These are phyloP conservation scores for Plantago coronopus DNA, from an alignment of 305 asterid species.

Conservation along the genomic window DNA sequence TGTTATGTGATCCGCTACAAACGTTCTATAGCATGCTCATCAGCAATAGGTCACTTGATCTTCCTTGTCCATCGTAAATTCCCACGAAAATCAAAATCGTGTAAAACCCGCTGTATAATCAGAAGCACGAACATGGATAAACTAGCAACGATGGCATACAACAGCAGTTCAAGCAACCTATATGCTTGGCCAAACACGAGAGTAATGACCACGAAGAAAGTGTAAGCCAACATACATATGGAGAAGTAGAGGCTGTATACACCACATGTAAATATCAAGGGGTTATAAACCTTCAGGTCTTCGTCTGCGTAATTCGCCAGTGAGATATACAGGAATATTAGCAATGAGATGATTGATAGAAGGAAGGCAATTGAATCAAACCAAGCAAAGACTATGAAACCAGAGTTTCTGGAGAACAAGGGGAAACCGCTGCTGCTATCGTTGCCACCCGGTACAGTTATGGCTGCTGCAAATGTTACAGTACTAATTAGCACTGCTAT, in stretches of 20 bases:
- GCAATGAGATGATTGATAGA: constrained; percentile 1
- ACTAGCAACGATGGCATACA: no score
- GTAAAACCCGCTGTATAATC: no score
- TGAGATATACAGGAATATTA: constrained; percentile 2
- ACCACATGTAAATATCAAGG: constrained; percentile 15
- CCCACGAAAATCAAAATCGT: no score
- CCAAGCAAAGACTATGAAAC: constrained; percentile 6
- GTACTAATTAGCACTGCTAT: constrained; percentile 20
- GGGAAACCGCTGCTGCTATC: constrained; percentile 12
- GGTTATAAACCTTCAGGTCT: constrained; percentile 11
- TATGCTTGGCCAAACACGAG: no score
- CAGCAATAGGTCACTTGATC: no score
- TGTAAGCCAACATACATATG: not conserved
- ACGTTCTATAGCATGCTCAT: no score
- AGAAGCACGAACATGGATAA: no score
- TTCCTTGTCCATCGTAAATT: no score
- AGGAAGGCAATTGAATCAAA: not conserved
- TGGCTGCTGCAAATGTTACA: constrained; percentile 22
- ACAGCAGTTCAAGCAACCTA: no score
- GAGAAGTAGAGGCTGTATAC: constrained; percentile 12
- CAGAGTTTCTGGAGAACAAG: not conserved
- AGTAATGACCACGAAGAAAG: no score
- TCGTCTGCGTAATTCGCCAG: constrained; percentile 6
- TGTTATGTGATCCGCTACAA: no score
- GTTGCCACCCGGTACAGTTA: constrained; percentile 27